These are phyloP conservation scores for Curvularia eragrostidis DNA, from an alignment of 2,329 filamentous ascomycete genomes.

Conservation along the genomic window DNA sequence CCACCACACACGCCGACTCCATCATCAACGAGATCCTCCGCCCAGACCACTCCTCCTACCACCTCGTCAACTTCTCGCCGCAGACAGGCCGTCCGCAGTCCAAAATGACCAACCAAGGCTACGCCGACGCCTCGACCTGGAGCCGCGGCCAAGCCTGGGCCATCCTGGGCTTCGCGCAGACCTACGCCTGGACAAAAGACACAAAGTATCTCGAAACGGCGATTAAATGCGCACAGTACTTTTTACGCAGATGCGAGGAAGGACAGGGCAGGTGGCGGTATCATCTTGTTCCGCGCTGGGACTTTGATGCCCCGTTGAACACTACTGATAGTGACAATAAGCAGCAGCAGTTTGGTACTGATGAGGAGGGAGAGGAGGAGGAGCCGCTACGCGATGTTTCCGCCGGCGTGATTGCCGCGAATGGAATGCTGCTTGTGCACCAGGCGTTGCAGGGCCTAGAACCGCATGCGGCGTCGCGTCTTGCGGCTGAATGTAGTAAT, in stretches of 20 bases:
- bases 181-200: constrained; percentile 57
- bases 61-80: constrained; percentile 58
- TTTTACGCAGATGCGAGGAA: constrained; percentile 51
- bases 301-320: constrained; percentile 60
- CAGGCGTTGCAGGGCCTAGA: constrained; percentile 41
- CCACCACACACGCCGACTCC: constrained; percentile 50
- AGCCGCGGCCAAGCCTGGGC: constrained; percentile 59
- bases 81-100: constrained; percentile 53
- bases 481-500: too few species aligned
- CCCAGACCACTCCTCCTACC: constrained; percentile 48
- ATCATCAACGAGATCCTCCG: constrained; percentile 48
- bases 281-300: constrained; percentile 56
- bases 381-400: constrained; percentile 49
- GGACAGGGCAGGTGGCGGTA: constrained; percentile 40
- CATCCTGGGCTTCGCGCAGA: constrained; percentile 57
- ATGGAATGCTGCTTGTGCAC: constrained; percentile 51
- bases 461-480: neutral
- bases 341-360: neutral
- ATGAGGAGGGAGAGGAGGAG: constrained; percentile 35
- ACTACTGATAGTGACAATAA: too few species aligned
- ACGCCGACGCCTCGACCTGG: constrained; percentile 55
- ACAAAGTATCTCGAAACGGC: constrained; percentile 54
- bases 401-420: constrained; percentile 52
- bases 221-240: constrained; percentile 55
- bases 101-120: constrained; percentile 59